Percentiles rank a stretch among this genome's conserved stretches.
Conservation (phyloP, 176 grass and related monocot genomes). For the Tuctoria greenei region DNA sequence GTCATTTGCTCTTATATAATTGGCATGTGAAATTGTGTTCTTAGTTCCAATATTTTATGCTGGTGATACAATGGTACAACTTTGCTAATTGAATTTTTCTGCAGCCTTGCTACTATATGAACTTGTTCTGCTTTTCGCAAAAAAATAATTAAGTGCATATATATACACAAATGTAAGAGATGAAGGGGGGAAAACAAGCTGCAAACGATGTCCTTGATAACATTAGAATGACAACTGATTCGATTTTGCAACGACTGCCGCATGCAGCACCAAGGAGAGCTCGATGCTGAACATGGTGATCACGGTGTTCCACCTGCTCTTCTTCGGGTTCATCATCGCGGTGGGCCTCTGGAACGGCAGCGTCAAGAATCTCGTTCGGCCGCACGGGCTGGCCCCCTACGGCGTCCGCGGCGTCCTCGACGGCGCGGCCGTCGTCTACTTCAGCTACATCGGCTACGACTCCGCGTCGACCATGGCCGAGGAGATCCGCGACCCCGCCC, state of each 20-base stretch:
- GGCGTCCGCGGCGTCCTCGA: conserved; percentile 71
- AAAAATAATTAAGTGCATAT: no score
- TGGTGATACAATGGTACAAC: no score
- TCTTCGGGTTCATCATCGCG: conserved; percentile 81
- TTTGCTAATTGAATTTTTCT: neutral
- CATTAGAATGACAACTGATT: neutral
- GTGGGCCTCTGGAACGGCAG: conserved; percentile 70
- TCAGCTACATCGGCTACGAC: conserved; percentile 99
- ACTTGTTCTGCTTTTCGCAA: neutral
- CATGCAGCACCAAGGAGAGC: conserved; percentile 88
- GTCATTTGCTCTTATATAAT: neutral
- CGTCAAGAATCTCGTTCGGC: conserved; percentile 53
- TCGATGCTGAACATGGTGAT: conserved; percentile 85
- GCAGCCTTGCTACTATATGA: neutral
- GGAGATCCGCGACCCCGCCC: conserved; percentile 73
- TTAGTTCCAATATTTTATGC: conserved; percentile 36
- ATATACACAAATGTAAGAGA: neutral
- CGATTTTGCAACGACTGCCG: neutral
- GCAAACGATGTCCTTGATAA: neutral
- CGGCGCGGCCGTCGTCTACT: conserved; percentile 84
- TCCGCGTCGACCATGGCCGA: conserved; percentile 95
- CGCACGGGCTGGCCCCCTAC: conserved; percentile 71
- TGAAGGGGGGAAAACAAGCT: neutral
- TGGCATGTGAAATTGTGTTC: conserved; percentile 13
- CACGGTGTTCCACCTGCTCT: conserved; percentile 77